phyloP scores from a whole-genome alignment of 1,284 basidiomycete genomes.

The Cystobasidium sp. region DNA sequence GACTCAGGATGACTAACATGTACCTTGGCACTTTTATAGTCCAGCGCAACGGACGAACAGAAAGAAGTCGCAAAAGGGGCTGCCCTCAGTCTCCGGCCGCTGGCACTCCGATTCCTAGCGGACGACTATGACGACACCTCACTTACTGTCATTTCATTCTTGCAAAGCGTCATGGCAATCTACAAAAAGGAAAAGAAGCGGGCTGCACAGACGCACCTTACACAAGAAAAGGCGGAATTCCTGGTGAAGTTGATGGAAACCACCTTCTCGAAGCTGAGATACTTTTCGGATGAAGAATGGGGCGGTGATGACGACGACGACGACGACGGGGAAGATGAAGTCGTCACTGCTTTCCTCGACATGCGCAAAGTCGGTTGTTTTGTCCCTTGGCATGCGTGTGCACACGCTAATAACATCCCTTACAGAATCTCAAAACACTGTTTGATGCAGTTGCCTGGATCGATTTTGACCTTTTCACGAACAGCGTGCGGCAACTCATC shows the following conservation, averaged over 20 bases:
- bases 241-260: slow-evolving; percentile 78
- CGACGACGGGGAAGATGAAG: slow-evolving; percentile 86
- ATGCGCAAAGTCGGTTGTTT: too few species aligned
- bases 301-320: slow-evolving; percentile 71
- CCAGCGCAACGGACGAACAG: slow-evolving; percentile 67
- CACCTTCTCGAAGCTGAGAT: slow-evolving; percentile 73
- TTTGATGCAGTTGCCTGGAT: slow-evolving; percentile 80
- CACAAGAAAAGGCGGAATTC: slow-evolving; percentile 73
- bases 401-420: not conserved
- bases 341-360: slow-evolving; percentile 78
- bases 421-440: slow-evolving; percentile 71
- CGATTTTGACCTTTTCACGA: slow-evolving; percentile 77
- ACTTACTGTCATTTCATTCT: slow-evolving; percentile 78
- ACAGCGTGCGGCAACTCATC: slow-evolving; percentile 71
- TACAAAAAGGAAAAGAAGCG: slow-evolving; percentile 78
- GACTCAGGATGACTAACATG: slow-evolving; percentile 7
- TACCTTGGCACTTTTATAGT: too few species aligned
- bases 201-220: slow-evolving; percentile 69
- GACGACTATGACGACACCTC: slow-evolving; percentile 87
- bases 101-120: slow-evolving; percentile 84
- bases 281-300: slow-evolving; percentile 77
- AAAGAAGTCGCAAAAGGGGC: slow-evolving; percentile 71
- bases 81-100: slow-evolving; percentile 73
- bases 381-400: too few species aligned
- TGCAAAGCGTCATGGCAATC: slow-evolving; percentile 72